Base-by-base conservation (phyloP, 345 rosid genomes). In the Linum lewisii region DNA sequence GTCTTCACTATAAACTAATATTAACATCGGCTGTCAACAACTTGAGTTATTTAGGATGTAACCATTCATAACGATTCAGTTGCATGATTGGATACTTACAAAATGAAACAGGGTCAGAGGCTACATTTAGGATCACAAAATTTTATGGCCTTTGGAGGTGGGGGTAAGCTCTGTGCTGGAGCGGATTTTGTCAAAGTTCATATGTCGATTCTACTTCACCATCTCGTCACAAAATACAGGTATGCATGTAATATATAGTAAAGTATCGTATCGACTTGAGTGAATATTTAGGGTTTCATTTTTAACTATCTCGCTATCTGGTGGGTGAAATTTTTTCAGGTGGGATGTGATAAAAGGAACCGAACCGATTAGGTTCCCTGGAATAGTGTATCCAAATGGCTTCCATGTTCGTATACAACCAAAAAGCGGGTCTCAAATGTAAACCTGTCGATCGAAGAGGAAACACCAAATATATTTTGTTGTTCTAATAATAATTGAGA, bases 121-220 rank as follows among this genome's bases (percentile, higher is more conserved):
- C 32, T 57, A 36, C 62, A 56, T 7, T 32, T 59, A 11, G 78
- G 65, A 8, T 64, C 74, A 0, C 57, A 69, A 21, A 63, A n/a
- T 38, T 69, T 58, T 38, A 66, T 23, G 65, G 74, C 63, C 16
- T 69, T 69, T 51, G 78, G 68, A n/a, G 52, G 74, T 0, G 60
- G 68, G 2, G 19, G 15, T 29, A 74, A 71, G 44, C 66, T 59
- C 18, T 69, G 74, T 13, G 19, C 0, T 23, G 26, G 24, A 38
- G 45, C 45, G 2, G 45, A 38, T 38, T 38, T 38, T 13, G 45
- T 38, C 45, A 38, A 38, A 15, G 45, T 38, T 38, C 45, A 38
- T 8, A 0, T 38, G 45, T 9, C 45, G 15, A 38, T 38, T 15
- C 11, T 38, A 2, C 9, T 38, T 38, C 45, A 38, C 45, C 45